Conservation (phyloP, 257 asterid genomes). For the Knoxia roxburghii region DNA sequence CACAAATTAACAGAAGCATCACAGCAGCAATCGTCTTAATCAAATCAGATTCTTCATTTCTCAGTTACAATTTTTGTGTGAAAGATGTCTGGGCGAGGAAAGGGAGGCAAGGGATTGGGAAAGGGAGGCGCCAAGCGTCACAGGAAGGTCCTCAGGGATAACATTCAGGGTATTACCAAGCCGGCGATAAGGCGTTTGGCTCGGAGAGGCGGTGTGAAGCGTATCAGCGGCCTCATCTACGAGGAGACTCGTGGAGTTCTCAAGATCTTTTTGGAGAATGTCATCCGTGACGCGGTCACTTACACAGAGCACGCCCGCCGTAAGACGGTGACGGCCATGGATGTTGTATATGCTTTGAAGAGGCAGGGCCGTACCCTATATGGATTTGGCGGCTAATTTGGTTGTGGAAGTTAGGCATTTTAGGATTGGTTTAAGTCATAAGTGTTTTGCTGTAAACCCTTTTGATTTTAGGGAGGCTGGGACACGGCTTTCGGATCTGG, state of each 20-base stretch:
- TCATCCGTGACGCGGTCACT: conserved; percentile 29
- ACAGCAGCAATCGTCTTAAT: no score
- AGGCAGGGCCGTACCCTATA: conserved; percentile 52
- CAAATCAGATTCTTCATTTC: not conserved
- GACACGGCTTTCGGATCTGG: not conserved
- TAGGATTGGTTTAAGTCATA: not conserved
- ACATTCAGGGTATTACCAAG: conserved; percentile 40
- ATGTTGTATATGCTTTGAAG: conserved; percentile 49
- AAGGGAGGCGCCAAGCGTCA: conserved; percentile 50
- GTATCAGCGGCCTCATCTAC: conserved; percentile 53
- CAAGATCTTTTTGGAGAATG: conserved; percentile 29
- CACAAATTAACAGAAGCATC: no score
- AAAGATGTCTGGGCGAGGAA: conserved; percentile 45
- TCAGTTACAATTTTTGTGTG: not conserved
- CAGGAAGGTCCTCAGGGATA: conserved; percentile 44
- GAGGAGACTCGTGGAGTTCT: conserved; percentile 40
- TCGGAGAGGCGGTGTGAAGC: conserved; percentile 53
- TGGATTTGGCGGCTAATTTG: conserved; percentile 45
- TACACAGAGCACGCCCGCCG: conserved; percentile 35
- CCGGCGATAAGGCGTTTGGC: conserved; percentile 54
- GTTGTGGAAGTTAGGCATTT: not conserved
- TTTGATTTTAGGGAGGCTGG: not conserved
- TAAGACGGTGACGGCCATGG: conserved; percentile 50
- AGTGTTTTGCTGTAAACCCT: conserved; percentile 2
- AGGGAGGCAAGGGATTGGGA: conserved; percentile 46